These are phyloP conservation scores for Saraca asoca DNA, from an alignment of 331 rosid genomes.

Conservation along the genomic window DNA sequence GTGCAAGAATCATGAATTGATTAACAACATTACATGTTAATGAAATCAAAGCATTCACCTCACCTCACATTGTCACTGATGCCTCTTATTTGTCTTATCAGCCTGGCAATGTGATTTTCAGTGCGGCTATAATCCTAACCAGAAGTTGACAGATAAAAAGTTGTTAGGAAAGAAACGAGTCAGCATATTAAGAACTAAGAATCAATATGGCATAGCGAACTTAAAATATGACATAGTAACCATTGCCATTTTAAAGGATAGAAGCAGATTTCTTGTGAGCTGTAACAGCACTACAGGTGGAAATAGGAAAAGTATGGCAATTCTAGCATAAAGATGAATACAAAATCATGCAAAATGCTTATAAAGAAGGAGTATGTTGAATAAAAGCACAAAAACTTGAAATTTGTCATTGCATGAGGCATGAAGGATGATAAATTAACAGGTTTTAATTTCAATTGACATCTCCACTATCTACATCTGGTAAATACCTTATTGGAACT, in stretches of 20 bases:
- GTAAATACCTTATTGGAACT: slow-evolving; percentile 59
- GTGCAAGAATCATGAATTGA: slow-evolving; percentile 19
- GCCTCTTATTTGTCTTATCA: slow-evolving; percentile 64
- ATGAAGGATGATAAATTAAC: slow-evolving; percentile 9
- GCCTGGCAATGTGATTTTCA: slow-evolving; percentile 58
- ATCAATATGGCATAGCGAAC: neutral
- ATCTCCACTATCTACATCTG: slow-evolving; percentile 14
- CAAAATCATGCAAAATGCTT: slow-evolving; percentile 6
- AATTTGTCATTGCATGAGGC: slow-evolving; percentile 22
- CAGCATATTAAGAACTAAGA: slow-evolving; percentile 16
- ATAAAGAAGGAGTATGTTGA: slow-evolving; percentile 13
- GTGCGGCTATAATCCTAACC: slow-evolving; percentile 53
- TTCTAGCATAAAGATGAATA: slow-evolving; percentile 10
- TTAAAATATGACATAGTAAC: neutral
- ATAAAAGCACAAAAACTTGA: slow-evolving; percentile 15
- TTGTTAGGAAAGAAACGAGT: slow-evolving; percentile 25
- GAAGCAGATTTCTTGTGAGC: slow-evolving; percentile 29
- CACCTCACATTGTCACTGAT: slow-evolving; percentile 62
- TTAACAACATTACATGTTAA: slow-evolving; percentile 21
- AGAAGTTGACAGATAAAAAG: slow-evolving; percentile 23
- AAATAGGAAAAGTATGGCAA: neutral
- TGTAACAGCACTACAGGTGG: slow-evolving; percentile 4
- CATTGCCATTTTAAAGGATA: slow-evolving; percentile 14
- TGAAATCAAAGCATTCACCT: slow-evolving; percentile 34
- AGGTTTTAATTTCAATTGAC: slow-evolving; percentile 22